A percentile compares a stretch with the other conserved stretches of the same genome.
Evolutionary conservation across 495 filamentous ascomycete genomes (phyloP).

Genomic region (Trichocladium antarcticum): DNA sequence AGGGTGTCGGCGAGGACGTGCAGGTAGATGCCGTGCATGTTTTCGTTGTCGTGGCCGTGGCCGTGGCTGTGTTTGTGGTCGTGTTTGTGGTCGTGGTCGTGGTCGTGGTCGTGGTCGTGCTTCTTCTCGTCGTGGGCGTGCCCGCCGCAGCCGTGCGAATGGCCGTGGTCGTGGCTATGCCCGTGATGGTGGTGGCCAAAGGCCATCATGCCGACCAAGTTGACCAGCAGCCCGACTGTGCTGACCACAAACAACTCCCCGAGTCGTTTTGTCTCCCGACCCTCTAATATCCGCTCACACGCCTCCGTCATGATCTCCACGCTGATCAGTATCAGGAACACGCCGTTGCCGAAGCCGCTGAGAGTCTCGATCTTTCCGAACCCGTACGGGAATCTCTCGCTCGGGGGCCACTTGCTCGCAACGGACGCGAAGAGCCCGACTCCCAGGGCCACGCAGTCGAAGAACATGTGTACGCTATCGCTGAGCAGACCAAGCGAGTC

Average conservation of each 20-base stretch:
- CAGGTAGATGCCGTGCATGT: constrained; percentile 98
- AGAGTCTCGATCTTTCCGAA: constrained; percentile 95
- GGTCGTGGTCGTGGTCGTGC: constrained; percentile 45
- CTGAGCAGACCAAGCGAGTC: constrained; percentile 89
- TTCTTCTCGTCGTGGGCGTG: constrained; percentile 31
- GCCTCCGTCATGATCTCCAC: constrained; percentile 96
- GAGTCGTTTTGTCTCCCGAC: constrained; percentile 69
- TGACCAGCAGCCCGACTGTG: constrained; percentile 72
- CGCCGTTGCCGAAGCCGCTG: constrained; percentile 91
- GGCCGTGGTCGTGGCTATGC: constrained; percentile 40
- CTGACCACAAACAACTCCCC: constrained; percentile 83
- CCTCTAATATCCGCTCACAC: constrained; percentile 70
- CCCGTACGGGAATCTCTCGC: constrained; percentile 78
- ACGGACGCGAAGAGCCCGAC: constrained; percentile 92
- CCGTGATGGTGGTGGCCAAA: constrained; percentile 66
- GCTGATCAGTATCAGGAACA: constrained; percentile 93
- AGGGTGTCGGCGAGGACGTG: constrained; percentile 93
- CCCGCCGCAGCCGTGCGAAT: constrained; percentile 15
- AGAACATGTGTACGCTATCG: constrained; percentile 99
- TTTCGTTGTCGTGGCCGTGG: constrained; percentile 72
- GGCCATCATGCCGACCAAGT: constrained; percentile 80
- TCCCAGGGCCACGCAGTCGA: constrained; percentile 86
- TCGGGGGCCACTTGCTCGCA: constrained; percentile 94
- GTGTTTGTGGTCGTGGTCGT: constrained; percentile 43
- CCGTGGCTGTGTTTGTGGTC: constrained; percentile 28